Percentiles rank a stretch among this genome's conserved stretches.
Conservation (phyloP, 495 filamentous ascomycete genomes). For the Choiromyces venosus region DNA sequence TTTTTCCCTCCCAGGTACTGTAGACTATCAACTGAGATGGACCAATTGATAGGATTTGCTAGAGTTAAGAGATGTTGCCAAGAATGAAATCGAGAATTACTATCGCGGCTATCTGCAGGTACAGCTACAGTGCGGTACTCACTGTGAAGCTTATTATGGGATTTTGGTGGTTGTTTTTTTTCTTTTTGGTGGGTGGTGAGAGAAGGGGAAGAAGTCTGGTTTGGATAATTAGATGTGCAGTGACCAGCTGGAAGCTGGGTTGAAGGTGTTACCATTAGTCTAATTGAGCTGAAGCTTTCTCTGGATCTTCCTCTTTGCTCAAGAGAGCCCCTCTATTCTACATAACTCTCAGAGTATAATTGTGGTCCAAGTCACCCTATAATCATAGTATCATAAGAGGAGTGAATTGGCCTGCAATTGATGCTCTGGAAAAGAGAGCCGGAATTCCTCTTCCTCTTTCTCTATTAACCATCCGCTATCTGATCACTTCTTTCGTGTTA, state of each 20-base stretch:
- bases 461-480: constrained; percentile 15
- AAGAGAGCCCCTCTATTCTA: background rate
- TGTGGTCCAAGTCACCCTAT: background rate
- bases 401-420: background rate
- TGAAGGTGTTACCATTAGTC: background rate
- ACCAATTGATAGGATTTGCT: background rate
- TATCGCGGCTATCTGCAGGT: background rate
- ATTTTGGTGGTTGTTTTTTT: background rate
- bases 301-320: background rate
- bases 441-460: constrained; percentile 1
- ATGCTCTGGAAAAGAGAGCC: background rate
- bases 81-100: background rate
- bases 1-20: background rate
- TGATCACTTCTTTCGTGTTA: constrained; percentile 17
- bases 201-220: background rate
- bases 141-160: background rate
- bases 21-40: background rate
- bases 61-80: background rate
- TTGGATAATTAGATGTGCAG: background rate
- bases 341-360: background rate
- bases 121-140: background rate
- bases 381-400: background rate
- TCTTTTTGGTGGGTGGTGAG: background rate
- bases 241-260: background rate
- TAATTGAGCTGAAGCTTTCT: background rate